Conservation (phyloP, 352 stramenopile genomes). For the Phytophthora pini region DNA sequence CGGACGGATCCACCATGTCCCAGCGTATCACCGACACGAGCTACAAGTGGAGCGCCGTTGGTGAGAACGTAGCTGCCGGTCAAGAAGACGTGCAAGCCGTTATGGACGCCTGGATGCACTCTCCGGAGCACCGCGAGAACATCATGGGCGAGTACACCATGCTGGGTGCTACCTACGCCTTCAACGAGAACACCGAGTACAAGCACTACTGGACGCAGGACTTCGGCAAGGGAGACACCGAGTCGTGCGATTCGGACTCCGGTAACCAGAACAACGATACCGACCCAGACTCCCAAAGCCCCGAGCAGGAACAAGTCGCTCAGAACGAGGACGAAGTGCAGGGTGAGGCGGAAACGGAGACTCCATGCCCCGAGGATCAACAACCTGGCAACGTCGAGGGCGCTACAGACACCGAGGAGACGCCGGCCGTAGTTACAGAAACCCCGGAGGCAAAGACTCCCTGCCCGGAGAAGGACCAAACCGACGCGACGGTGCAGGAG, state of each 20-base stretch:
- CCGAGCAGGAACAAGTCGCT: slow-evolving; percentile 7
- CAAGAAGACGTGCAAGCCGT: slow-evolving; percentile 37
- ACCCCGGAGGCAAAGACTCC: not conserved
- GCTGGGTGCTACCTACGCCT: slow-evolving; percentile 38
- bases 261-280: slow-evolving; percentile 5
- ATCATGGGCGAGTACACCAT: slow-evolving; percentile 42
- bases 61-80: slow-evolving; percentile 46
- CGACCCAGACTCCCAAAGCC: not conserved
- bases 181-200: slow-evolving; percentile 28
- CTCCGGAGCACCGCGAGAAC: slow-evolving; percentile 36
- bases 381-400: not conserved
- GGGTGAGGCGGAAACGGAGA: slow-evolving; percentile 1
- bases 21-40: slow-evolving; percentile 43
- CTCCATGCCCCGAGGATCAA: slow-evolving; percentile 3
- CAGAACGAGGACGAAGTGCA: slow-evolving; percentile 16
- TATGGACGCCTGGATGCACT: slow-evolving; percentile 50
- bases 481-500: not conserved
- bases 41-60: slow-evolving; percentile 48
- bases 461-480: slow-evolving; percentile 2
- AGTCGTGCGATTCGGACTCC: slow-evolving; percentile 33
- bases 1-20: slow-evolving; percentile 43
- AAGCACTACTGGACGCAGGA: slow-evolving; percentile 61
- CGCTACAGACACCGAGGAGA: not conserved
- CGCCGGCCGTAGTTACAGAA: not conserved
- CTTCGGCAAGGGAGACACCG: slow-evolving; percentile 39